These are phyloP conservation scores for Chaetomium sp. DNA, from an alignment of 2,329 filamentous ascomycete species.

Conservation along the genomic window DNA sequence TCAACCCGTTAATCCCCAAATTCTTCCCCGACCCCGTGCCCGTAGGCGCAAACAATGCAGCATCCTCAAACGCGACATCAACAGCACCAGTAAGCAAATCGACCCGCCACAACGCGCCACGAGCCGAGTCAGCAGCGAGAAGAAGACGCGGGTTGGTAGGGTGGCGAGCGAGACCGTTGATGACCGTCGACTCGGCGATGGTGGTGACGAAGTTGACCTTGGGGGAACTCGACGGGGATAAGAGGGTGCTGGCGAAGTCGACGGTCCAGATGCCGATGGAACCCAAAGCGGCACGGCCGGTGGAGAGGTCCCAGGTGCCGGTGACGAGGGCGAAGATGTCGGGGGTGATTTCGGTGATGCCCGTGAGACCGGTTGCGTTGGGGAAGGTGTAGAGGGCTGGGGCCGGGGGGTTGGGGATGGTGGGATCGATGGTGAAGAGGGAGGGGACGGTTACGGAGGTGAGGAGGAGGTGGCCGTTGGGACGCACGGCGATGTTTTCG, in stretches of 20 bases:
- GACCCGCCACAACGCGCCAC: slow-evolving; percentile 17
- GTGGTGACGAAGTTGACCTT: background rate
- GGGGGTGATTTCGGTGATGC: slow-evolving; percentile 17
- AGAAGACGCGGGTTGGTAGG: slow-evolving; percentile 11
- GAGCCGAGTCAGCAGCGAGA: slow-evolving; percentile 17
- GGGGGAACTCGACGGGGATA: background rate
- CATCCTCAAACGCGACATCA: slow-evolving; percentile 12
- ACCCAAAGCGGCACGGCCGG: slow-evolving; percentile 12
- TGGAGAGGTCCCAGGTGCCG: slow-evolving; percentile 10
- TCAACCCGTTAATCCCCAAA: slow-evolving; percentile 20
- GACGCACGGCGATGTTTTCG: slow-evolving; percentile 21
- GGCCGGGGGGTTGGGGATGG: slow-evolving; percentile 5
- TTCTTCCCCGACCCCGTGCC: slow-evolving; percentile 9
- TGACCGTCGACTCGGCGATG: slow-evolving; percentile 16
- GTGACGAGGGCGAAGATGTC: slow-evolving; percentile 20
- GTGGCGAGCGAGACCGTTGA: slow-evolving; percentile 19
- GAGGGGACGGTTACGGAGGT: slow-evolving; percentile 12
- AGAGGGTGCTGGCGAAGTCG: slow-evolving; percentile 6
- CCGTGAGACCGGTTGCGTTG: slow-evolving; percentile 16
- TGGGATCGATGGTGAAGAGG: slow-evolving; percentile 16
- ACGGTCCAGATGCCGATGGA: slow-evolving; percentile 16
- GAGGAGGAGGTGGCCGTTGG: slow-evolving; percentile 17
- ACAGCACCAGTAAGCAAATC: slow-evolving; percentile 11
- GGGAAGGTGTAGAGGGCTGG: slow-evolving; percentile 18
- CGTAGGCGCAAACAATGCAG: slow-evolving; percentile 12